A percentile compares a stretch with the other conserved stretches of the same genome.
Conservation (phyloP, 2,329 filamentous ascomycete genomes). For the Dothideomycetes sp. region DNA sequence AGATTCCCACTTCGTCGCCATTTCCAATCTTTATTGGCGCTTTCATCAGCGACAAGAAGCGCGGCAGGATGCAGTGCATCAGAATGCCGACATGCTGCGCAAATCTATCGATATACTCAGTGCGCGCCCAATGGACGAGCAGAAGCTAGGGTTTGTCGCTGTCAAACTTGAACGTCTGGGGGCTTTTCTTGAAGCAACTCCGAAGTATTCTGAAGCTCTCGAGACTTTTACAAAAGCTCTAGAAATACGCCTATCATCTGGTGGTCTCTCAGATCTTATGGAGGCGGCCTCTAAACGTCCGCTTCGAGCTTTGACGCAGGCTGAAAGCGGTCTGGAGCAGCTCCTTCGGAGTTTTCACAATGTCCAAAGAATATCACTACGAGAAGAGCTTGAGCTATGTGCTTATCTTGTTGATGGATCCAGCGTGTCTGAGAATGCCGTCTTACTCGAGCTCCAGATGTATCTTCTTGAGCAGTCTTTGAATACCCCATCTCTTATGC, state of each 20-base stretch:
- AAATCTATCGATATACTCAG: slow-evolving; percentile 48
- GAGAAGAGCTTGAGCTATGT: background rate
- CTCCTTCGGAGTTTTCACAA: too few relatives aligned
- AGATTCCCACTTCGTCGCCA: slow-evolving; percentile 36
- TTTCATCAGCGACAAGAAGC: slow-evolving; percentile 19
- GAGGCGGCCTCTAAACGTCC: too few relatives aligned
- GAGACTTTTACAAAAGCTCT: too few relatives aligned
- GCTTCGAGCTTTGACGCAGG: too few relatives aligned
- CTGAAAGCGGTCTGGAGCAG: too few relatives aligned
- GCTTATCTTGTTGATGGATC: background rate
- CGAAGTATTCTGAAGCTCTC: too few relatives aligned
- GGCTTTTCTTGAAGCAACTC: too few relatives aligned
- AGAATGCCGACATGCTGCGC: background rate
- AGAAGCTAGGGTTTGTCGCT: slow-evolving; percentile 47
- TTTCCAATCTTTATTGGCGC: slow-evolving; percentile 63
- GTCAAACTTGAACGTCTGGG: slow-evolving; percentile 58
- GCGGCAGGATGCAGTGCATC: too few relatives aligned
- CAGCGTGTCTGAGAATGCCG: background rate
- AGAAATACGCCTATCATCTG: too few relatives aligned
- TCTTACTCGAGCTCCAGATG: background rate
- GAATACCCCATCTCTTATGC: background rate
- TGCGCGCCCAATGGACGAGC: slow-evolving; percentile 42
- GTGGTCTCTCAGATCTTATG: too few relatives aligned
- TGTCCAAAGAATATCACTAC: background rate
- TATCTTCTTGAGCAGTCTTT: background rate